phyloP scores from a whole-genome alignment of 2,329 filamentous ascomycete species.

The Phialophora macrospora region DNA sequence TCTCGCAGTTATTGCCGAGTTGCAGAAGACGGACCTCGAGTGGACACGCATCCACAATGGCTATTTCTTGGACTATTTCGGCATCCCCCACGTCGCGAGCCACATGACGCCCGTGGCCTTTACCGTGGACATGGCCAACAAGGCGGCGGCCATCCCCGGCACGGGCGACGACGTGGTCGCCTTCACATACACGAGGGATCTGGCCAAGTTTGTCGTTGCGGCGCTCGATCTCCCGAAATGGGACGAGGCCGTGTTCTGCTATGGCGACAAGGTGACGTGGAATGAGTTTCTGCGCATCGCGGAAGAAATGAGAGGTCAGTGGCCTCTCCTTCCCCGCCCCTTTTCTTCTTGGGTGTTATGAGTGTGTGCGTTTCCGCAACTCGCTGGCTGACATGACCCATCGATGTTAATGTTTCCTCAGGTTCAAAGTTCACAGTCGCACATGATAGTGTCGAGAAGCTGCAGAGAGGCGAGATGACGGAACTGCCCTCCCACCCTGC shows the following conservation, averaged over 20 bases:
- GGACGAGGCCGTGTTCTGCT: conserved; percentile 43
- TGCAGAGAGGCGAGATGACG: conserved; percentile 46
- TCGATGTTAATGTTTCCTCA: neutral
- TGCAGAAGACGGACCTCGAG: conserved; percentile 46
- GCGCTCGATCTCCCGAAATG: conserved; percentile 52
- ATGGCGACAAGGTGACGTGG: conserved; percentile 52
- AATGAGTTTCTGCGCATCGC: conserved; percentile 54
- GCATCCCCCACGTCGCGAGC: conserved; percentile 46
- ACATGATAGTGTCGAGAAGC: conserved; percentile 43
- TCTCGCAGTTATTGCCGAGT: conserved; percentile 40
- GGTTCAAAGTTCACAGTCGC: conserved; percentile 44
- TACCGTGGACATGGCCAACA: conserved; percentile 52
- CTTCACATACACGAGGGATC: conserved; percentile 58
- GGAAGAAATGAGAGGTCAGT: conserved; percentile 50
- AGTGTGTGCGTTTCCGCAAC: neutral
- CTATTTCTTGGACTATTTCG: conserved; percentile 56
- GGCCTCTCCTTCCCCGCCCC: conserved; percentile 2
- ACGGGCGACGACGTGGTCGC: conserved; percentile 52
- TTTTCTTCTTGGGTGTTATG: too few relatives aligned
- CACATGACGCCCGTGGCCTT: conserved; percentile 50
- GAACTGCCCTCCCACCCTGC: conserved; percentile 40
- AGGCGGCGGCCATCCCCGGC: conserved; percentile 56
- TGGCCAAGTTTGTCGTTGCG: conserved; percentile 54
- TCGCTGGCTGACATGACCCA: too few relatives aligned
- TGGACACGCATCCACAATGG: conserved; percentile 50